These are phyloP conservation scores for Pyricularia pennisetigena DNA, from an alignment of 2,329 filamentous ascomycete species.

Conservation along the genomic window DNA sequence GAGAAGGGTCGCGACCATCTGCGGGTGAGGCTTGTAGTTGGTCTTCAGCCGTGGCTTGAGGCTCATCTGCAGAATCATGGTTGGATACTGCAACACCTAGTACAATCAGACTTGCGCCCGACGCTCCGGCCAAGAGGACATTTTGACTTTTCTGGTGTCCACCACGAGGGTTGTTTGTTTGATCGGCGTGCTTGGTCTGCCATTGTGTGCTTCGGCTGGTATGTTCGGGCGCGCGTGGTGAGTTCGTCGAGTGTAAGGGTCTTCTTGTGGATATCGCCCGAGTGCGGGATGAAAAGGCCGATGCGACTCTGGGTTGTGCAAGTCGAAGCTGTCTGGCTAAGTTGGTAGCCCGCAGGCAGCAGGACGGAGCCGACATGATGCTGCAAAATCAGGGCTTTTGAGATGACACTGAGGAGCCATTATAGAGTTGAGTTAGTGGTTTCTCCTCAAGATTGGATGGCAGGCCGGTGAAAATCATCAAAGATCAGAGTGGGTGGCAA, in stretches of 20 bases:
- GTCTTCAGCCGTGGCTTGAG: not conserved
- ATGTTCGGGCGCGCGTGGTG: not conserved
- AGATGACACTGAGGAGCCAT: not conserved
- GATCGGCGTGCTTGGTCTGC: not conserved
- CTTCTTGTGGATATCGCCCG: not conserved
- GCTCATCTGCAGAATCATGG: not conserved
- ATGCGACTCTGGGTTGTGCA: not conserved
- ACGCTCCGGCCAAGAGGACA: conserved; percentile 1
- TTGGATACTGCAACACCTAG: not conserved
- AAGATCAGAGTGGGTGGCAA: not conserved
- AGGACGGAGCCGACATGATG: not conserved
- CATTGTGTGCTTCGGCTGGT: not conserved
- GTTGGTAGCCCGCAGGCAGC: not conserved
- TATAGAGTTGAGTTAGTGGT: not conserved
- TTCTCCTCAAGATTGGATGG: not conserved
- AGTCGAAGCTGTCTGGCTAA: not conserved
- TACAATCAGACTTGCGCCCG: not conserved
- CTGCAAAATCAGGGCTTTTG: not conserved
- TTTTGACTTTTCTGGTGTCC: not conserved
- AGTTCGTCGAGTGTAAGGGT: not conserved
- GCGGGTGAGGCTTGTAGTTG: not conserved
- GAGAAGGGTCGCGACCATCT: conserved; percentile 12
- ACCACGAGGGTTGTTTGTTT: not conserved
- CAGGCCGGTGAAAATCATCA: not conserved
- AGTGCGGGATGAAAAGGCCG: not conserved